A percentile compares a stretch with the other conserved stretches of the same genome.
phyloP scores from a whole-genome alignment of 2,329 filamentous ascomycete species.

The Nemania diffusa region DNA sequence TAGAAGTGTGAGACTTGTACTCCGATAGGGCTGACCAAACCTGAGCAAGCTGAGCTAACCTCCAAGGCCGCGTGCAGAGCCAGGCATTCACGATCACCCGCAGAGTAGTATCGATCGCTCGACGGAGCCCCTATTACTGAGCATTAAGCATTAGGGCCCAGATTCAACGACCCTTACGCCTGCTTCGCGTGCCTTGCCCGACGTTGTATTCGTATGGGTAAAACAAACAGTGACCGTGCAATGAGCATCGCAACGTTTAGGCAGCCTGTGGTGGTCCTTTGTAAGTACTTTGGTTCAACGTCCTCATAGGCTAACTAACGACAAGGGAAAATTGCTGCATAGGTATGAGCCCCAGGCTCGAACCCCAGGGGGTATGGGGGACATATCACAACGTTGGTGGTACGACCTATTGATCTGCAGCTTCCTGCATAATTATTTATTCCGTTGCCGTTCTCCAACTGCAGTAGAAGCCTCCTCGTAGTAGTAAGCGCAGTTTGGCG shows the following conservation, averaged over 20 bases:
- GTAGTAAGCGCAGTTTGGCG: conserved; percentile 41
- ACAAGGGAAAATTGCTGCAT: conserved; percentile 7
- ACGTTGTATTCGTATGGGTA: conserved; percentile 30
- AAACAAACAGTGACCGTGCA: neutral
- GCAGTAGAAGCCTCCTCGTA: neutral
- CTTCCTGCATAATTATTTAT: conserved; percentile 25
- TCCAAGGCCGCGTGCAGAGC: neutral
- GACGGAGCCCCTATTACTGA: neutral
- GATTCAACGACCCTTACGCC: neutral
- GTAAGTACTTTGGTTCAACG: neutral
- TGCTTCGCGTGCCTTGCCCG: conserved; percentile 20
- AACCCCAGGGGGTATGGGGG: too few relatives aligned
- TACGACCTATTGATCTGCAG: conserved; percentile 33
- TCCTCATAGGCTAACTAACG: neutral
- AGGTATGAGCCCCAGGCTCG: neutral
- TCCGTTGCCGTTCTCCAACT: conserved; percentile 16
- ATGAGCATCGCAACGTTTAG: conserved; percentile 4
- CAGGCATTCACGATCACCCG: neutral
- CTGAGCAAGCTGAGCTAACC: conserved; percentile 9
- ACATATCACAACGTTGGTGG: conserved; percentile 25
- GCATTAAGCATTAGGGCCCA: neutral
- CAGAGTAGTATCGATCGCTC: conserved; percentile 16
- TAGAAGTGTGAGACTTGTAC: neutral
- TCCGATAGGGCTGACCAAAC: conserved; percentile 16
- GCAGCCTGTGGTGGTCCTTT: neutral